A percentile compares a stretch with the other conserved stretches of the same genome.
These are phyloP conservation scores for Globisporangium abappressorium DNA, from an alignment of 352 stramenopile species.

Conservation along the genomic window DNA sequence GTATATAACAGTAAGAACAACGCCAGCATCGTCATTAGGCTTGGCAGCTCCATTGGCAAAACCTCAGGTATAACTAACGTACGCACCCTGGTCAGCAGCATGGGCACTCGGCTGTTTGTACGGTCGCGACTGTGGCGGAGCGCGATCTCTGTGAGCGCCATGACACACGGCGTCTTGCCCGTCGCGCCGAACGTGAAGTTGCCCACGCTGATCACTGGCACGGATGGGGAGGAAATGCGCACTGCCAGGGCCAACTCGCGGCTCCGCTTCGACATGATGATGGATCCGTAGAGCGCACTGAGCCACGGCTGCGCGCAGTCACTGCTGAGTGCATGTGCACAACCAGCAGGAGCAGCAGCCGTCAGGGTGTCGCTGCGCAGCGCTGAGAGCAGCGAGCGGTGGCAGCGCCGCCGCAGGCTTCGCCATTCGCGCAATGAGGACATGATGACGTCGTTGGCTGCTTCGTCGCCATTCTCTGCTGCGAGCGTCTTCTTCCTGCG, in stretches of 20 bases:
- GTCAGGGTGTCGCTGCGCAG: slow-evolving; percentile 20
- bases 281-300: slow-evolving; percentile 37
- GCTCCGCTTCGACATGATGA: slow-evolving; percentile 32
- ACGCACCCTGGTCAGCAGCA: slow-evolving; percentile 54
- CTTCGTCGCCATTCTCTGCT: no score
- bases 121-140: neutral
- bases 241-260: slow-evolving; percentile 20
- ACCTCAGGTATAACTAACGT: no score
- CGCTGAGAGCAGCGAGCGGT: slow-evolving; percentile 24
- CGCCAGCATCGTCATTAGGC: neutral
- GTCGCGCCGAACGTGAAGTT: slow-evolving; percentile 76
- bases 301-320: slow-evolving; percentile 27
- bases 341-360: no score
- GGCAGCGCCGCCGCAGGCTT: slow-evolving; percentile 26
- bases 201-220: slow-evolving; percentile 63
- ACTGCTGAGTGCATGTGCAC: neutral
- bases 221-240: slow-evolving; percentile 24
- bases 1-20: neutral
- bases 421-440: slow-evolving; percentile 16
- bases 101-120: slow-evolving; percentile 16
- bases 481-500: no score
- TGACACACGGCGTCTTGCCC: slow-evolving; percentile 65
- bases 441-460: no score
- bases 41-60: neutral
- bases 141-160: slow-evolving; percentile 33